These are phyloP conservation scores for Bipolaris cookei DNA, from an alignment of 2,329 filamentous ascomycete genomes.

Conservation along the genomic window DNA sequence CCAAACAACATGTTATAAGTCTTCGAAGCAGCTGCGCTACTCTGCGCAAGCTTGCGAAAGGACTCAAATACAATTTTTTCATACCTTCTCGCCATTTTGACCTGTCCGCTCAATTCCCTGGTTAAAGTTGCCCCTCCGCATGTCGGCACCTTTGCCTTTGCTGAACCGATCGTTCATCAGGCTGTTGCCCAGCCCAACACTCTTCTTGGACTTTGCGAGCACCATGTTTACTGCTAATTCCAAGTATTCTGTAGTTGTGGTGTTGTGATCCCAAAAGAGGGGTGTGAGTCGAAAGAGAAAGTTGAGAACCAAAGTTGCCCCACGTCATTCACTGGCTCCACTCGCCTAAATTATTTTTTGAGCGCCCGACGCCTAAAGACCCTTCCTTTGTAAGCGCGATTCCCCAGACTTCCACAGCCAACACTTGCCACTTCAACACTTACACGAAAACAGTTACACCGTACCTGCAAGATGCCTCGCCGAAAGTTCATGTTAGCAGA, in stretches of 20 bases:
- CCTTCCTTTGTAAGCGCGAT: constrained; percentile 40
- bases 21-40: not conserved
- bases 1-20: constrained; percentile 26
- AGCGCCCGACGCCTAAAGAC: constrained; percentile 18
- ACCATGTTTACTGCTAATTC: constrained; percentile 61
- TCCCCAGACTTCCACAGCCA: constrained; percentile 30
- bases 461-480: constrained; percentile 67
- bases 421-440: constrained; percentile 6
- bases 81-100: constrained; percentile 75
- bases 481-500: constrained; percentile 73
- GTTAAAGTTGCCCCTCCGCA: constrained; percentile 72
- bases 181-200: constrained; percentile 92
- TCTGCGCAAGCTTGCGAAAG: not conserved
- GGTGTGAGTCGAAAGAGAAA: constrained; percentile 28
- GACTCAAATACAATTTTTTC: constrained; percentile 7
- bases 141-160: constrained; percentile 84
- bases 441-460: not conserved
- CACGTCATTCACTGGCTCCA: constrained; percentile 61
- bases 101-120: constrained; percentile 73
- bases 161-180: constrained; percentile 99
- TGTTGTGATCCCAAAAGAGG: constrained; percentile 20
- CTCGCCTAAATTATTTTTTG: constrained; percentile 66
- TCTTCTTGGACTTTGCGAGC: constrained; percentile 91
- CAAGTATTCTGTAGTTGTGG: constrained; percentile 26
- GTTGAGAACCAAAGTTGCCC: constrained; percentile 33